A percentile compares a stretch with the other conserved stretches of the same genome.
Evolutionary conservation across 2,329 filamentous ascomycete species (phyloP).

Genomic region (Cordyceps sp.): DNA sequence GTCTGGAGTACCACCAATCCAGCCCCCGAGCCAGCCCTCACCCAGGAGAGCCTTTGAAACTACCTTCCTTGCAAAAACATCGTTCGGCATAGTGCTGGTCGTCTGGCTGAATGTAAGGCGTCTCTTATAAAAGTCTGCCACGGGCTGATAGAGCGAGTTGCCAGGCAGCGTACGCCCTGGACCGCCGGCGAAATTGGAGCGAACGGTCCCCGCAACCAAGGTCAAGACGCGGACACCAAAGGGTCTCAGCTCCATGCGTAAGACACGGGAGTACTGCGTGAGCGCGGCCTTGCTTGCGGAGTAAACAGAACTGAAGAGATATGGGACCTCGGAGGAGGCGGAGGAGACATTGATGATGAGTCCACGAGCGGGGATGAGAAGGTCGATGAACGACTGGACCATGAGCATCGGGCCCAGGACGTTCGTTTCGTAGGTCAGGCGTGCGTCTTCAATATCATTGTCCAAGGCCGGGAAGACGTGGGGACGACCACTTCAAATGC

Average conservation of each 20-base stretch:
- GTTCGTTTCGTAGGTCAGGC: slow-evolving; percentile 38
- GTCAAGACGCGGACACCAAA: slow-evolving; percentile 41
- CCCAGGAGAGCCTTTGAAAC: neutral
- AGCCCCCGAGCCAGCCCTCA: neutral
- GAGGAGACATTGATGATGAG: slow-evolving; percentile 40
- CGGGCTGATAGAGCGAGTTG: slow-evolving; percentile 28
- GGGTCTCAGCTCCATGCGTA: slow-evolving; percentile 36
- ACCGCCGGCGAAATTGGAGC: slow-evolving; percentile 30
- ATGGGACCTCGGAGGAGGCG: slow-evolving; percentile 31
- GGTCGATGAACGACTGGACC: slow-evolving; percentile 30
- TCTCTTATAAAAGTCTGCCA: slow-evolving; percentile 27
- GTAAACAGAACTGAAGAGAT: slow-evolving; percentile 37
- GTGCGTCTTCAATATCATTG: slow-evolving; percentile 33
- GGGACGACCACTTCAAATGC: slow-evolving; percentile 26
- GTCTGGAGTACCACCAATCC: neutral
- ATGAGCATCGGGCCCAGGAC: slow-evolving; percentile 41
- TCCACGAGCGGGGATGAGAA: slow-evolving; percentile 32
- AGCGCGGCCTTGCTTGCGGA: slow-evolving; percentile 38
- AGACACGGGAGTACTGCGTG: slow-evolving; percentile 32
- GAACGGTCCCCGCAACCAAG: slow-evolving; percentile 37
- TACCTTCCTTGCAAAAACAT: neutral
- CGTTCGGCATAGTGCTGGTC: slow-evolving; percentile 14
- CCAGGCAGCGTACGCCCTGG: slow-evolving; percentile 23
- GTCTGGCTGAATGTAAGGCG: slow-evolving; percentile 32
- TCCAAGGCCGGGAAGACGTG: slow-evolving; percentile 36